Conservation (phyloP, 768 basidiomycete genomes). For the Amanita polypyramis region DNA sequence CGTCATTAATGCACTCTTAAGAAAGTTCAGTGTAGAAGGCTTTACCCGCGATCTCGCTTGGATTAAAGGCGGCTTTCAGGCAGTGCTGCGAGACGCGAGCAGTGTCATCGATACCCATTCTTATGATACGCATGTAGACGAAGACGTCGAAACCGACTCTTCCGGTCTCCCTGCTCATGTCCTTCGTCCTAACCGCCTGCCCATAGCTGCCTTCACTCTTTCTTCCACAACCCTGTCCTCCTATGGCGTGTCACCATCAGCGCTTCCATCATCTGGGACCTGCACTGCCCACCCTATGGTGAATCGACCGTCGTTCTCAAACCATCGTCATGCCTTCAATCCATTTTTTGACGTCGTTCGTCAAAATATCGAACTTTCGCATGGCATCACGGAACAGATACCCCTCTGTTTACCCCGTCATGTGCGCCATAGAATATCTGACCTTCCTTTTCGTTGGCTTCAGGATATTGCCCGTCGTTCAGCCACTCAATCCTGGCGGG, state of each 20-base stretch:
- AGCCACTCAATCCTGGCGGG: conserved; percentile 16
- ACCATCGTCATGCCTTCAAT: conserved; percentile 43
- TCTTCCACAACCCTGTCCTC: conserved; percentile 29
- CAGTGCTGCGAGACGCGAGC: conserved; percentile 44
- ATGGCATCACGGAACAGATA: conserved; percentile 72
- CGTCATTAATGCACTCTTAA: conserved; percentile 63
- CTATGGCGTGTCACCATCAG: conserved; percentile 14
- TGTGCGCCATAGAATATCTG: conserved; percentile 47
- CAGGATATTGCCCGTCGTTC: conserved; percentile 56
- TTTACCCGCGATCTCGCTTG: conserved; percentile 58
- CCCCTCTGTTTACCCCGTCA: conserved; percentile 47
- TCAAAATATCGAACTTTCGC: conserved; percentile 74
- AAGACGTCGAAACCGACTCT: conserved; percentile 39
- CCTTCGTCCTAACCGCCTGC: conserved; percentile 47
- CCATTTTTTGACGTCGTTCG: conserved; percentile 95
- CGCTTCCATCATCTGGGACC: conserved; percentile 9
- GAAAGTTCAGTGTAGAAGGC: conserved; percentile 54
- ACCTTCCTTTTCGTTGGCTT: conserved; percentile 76
- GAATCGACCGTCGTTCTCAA: background rate
- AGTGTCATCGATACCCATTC: conserved; percentile 42
- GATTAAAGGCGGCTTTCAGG: conserved; percentile 77
- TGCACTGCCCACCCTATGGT: conserved; percentile 12
- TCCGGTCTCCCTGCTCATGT: conserved; percentile 10
- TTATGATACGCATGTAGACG: conserved; percentile 30
- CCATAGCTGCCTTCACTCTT: conserved; percentile 53